phyloP scores from a whole-genome alignment of 164 flowering plant genomes.

The Platanus orientalis region DNA sequence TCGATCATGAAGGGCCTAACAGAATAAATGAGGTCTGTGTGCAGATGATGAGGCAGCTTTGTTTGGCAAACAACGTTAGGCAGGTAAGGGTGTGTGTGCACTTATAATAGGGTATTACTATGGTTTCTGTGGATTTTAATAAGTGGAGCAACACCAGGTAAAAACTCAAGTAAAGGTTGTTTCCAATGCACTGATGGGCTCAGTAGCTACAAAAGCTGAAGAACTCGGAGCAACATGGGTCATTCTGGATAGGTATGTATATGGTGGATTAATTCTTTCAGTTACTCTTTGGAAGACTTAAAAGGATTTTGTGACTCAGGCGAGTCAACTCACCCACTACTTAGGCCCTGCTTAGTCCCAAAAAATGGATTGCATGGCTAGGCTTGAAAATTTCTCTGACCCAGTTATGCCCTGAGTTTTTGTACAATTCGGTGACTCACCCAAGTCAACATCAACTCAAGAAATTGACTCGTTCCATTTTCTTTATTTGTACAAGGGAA shows the following conservation, averaged over 20 bases:
- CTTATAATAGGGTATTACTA: neutral
- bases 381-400: too few relatives aligned
- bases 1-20: neutral
- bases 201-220: constrained; percentile 23
- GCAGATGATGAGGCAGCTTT: constrained; percentile 32
- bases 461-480: too few relatives aligned
- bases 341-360: too few relatives aligned
- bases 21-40: constrained; percentile 20
- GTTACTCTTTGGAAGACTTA: neutral
- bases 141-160: constrained; percentile 19
- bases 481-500: too few relatives aligned
- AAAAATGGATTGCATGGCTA: too few relatives aligned
- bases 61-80: constrained; percentile 19
- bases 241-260: constrained; percentile 31
- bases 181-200: constrained; percentile 15
- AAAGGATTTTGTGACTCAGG: too few relatives aligned
- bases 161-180: constrained; percentile 24
- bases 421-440: too few relatives aligned
- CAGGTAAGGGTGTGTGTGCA: constrained; percentile 11
- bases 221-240: constrained; percentile 39
- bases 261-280: neutral
- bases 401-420: too few relatives aligned
- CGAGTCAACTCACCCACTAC: too few relatives aligned
- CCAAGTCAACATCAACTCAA: too few relatives aligned
- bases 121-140: neutral